These are phyloP conservation scores for Mycena capillaripes DNA, from an alignment of 768 basidiomycete genomes.

Conservation along the genomic window DNA sequence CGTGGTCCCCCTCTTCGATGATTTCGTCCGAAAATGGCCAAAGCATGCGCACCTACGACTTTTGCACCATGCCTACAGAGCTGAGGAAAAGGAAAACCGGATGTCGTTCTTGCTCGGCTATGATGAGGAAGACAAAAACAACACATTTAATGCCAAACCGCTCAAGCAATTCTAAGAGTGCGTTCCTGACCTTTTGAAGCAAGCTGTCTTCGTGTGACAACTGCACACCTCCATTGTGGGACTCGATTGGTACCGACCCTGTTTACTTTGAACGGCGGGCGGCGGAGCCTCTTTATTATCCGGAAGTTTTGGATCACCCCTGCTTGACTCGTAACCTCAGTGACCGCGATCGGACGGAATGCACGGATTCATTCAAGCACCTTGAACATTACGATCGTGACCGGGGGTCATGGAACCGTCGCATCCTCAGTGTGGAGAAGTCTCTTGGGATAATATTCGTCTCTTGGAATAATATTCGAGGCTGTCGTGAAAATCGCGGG, in stretches of 20 bases:
- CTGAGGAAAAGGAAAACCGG: neutral
- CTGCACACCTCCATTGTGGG: conserved; percentile 10
- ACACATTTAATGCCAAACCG: neutral
- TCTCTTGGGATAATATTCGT: conserved; percentile 1
- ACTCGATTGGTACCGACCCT: neutral
- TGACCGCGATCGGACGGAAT: neutral
- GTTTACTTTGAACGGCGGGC: neutral
- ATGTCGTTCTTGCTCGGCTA: neutral
- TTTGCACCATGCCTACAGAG: neutral
- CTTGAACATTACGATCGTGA: conserved; percentile 14
- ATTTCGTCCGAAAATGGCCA: neutral
- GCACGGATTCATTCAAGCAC: conserved; percentile 1
- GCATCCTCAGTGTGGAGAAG: conserved; percentile 21
- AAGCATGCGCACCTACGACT: neutral
- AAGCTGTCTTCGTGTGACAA: conserved; percentile 5
- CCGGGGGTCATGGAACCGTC: conserved; percentile 12
- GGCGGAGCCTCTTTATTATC: conserved; percentile 15
- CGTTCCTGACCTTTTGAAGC: neutral
- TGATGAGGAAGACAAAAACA: conserved; percentile 1
- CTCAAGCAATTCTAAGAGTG: neutral
- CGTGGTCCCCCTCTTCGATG: neutral
- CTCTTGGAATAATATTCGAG: conserved; percentile 15
- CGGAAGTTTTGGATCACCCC: conserved; percentile 5
- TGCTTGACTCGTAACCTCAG: conserved; percentile 16
- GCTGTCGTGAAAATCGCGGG: neutral